Percentiles rank a stretch among this genome's conserved stretches.
Conservation (phyloP, 495 filamentous ascomycete genomes). For the Neurospora cerealis region DNA sequence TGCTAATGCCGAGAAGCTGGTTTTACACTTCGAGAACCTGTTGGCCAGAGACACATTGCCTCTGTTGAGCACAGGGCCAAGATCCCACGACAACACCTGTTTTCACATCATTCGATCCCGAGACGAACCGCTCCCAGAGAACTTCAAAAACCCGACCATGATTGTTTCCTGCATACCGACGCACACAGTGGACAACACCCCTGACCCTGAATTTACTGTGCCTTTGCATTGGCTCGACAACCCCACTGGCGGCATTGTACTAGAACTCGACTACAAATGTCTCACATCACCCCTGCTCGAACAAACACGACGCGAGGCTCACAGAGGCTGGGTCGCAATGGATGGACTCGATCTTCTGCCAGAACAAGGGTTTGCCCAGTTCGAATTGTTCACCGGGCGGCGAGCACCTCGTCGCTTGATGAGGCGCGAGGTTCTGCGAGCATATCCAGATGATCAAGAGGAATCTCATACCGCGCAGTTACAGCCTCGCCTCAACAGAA, state of each 20-base stretch:
- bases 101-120: conserved; percentile 49
- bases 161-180: conserved; percentile 64
- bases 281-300: conserved; percentile 53
- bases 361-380: conserved; percentile 70
- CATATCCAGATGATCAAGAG: conserved; percentile 30
- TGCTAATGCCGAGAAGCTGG: conserved; percentile 51
- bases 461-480: conserved; percentile 17
- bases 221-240: conserved; percentile 57
- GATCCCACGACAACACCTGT: conserved; percentile 35
- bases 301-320: conserved; percentile 52
- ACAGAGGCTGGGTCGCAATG: conserved; percentile 57
- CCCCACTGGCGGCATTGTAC: conserved; percentile 59
- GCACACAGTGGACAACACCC: conserved; percentile 45
- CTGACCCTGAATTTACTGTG: conserved; percentile 58
- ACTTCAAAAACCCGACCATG: conserved; percentile 51
- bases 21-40: conserved; percentile 49
- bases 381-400: conserved; percentile 65
- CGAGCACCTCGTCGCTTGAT: conserved; percentile 60
- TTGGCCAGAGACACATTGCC: conserved; percentile 18
- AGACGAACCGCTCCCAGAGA: conserved; percentile 52
- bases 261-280: conserved; percentile 64
- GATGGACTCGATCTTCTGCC: conserved; percentile 65
- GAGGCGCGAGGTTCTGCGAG: conserved; percentile 53
- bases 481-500: conserved; percentile 22
- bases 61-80: conserved; percentile 38